phyloP scores from a whole-genome alignment of 371 early-diverging fungal genomes.

The Lichtheimia ramosa region DNA sequence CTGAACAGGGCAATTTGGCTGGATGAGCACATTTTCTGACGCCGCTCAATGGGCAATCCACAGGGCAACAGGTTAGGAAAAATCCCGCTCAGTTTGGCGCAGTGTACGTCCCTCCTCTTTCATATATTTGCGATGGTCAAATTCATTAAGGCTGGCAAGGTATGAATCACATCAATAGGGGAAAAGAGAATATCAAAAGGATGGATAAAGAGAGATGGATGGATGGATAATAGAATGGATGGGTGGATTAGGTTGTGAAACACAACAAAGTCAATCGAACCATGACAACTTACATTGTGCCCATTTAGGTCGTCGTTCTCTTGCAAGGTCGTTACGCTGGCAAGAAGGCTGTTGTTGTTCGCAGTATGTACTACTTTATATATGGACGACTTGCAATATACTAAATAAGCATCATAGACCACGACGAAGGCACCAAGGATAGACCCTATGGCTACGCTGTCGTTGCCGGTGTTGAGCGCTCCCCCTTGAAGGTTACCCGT shows the following conservation, averaged over 20 bases:
- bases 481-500: slow-evolving; percentile 95
- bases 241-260: not conserved
- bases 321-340: slow-evolving; percentile 98
- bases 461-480: slow-evolving; percentile 95
- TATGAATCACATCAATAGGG: slow-evolving; percentile 20
- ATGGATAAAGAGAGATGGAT: not conserved
- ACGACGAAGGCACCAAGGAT: slow-evolving; percentile 89
- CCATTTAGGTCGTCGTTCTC: slow-evolving; percentile 88
- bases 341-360: slow-evolving; percentile 98
- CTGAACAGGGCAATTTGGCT: no score
- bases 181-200: slow-evolving; percentile 8
- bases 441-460: slow-evolving; percentile 96
- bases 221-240: not conserved
- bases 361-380: slow-evolving; percentile 69
- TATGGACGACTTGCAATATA: not conserved
- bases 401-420: slow-evolving; percentile 33
- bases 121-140: slow-evolving; percentile 61
- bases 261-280: not conserved
- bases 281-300: slow-evolving; percentile 1
- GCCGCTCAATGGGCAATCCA: no score
- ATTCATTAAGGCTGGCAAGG: slow-evolving; percentile 78
- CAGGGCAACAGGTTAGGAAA: no score
- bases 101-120: not conserved
- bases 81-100: no score
- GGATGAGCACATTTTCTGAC: no score